Base-by-base conservation (phyloP, 495 filamentous ascomycete genomes). In the Daldinia bambusicola region DNA sequence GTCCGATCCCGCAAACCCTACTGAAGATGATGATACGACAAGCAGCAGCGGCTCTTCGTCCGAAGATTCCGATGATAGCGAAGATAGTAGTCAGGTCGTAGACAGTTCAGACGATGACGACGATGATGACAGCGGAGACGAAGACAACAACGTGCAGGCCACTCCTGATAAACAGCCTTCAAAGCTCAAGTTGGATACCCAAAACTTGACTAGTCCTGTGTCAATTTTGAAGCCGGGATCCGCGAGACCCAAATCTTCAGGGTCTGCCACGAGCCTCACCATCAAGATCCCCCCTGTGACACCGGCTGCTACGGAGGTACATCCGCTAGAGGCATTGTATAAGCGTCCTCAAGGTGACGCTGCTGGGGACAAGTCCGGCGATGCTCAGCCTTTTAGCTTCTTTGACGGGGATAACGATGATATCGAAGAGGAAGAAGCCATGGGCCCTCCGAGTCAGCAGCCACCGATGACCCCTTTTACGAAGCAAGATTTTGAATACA, bases 291-390 rank as follows among this genome's bases (percentile, higher is more conserved):
- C 71, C n/a, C 74, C 80, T 7, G 67, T 78, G 36, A 81, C 80
- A 12, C 80, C 77, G 8, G 74, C 71, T 14, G 69, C 75, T 10
- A 60, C 77, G 71, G 89, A 91, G 68, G 82, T 95, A 12, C 93
- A 97, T 70, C 94, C 94, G 0, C 82, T 97, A 10, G 94, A 98
- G 81, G 92, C 93, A 0, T 86, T 98, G 7, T 98, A 94, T 84
- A 97, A 97, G 75, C 88, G 88, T 10, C 84, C 89, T 1, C 79
- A 85, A 22, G 78, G 84, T 1, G 74, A 74, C 51, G 75, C 78
- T 2, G 69, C 67, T 6, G 56, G 72, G 34, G 10, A 55, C 60
- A 6, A 26, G 26, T 50, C 80, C 13, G 36, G 31, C 55, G 72
- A 75, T 13, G 43, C 74, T 10, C 63, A 80, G 57, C 67, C 74